phyloP scores from a whole-genome alignment of 1,284 basidiomycete genomes.

The Irpex sp. region DNA sequence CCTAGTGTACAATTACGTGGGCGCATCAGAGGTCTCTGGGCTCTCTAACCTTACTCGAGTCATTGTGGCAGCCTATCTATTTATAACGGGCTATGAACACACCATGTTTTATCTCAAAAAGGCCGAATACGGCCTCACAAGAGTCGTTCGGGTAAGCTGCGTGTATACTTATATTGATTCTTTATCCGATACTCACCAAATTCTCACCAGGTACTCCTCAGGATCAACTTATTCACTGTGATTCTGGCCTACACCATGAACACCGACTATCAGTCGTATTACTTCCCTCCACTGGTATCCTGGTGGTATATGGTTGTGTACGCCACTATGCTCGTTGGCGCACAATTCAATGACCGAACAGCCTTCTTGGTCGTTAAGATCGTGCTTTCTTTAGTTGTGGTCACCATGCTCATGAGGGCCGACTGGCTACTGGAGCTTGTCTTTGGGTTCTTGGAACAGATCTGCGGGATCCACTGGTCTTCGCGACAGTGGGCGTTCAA shows the following conservation, averaged over 20 bases:
- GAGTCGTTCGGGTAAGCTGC: constrained; percentile 60
- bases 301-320: constrained; percentile 87
- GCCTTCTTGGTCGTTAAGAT: constrained; percentile 72
- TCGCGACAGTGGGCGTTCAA: constrained; percentile 85
- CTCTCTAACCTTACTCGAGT: constrained; percentile 90
- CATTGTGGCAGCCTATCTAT: constrained; percentile 85
- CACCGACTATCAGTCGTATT: constrained; percentile 86
- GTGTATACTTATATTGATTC: not conserved
- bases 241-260: constrained; percentile 86
- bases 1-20: constrained; percentile 86
- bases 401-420: constrained; percentile 68
- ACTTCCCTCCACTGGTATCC: constrained; percentile 81
- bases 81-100: constrained; percentile 77
- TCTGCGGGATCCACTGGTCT: constrained; percentile 80
- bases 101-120: constrained; percentile 81
- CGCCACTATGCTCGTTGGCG: constrained; percentile 68
- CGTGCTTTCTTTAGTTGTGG: constrained; percentile 52
- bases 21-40: constrained; percentile 82
- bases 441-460: constrained; percentile 59
- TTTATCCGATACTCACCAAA: not conserved
- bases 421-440: constrained; percentile 58
- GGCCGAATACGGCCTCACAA: constrained; percentile 76
- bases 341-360: constrained; percentile 70
- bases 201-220: constrained; percentile 60
- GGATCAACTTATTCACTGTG: constrained; percentile 81